Conservation (phyloP, 1,284 basidiomycete species). For the Heterobasidion parviporum region DNA sequence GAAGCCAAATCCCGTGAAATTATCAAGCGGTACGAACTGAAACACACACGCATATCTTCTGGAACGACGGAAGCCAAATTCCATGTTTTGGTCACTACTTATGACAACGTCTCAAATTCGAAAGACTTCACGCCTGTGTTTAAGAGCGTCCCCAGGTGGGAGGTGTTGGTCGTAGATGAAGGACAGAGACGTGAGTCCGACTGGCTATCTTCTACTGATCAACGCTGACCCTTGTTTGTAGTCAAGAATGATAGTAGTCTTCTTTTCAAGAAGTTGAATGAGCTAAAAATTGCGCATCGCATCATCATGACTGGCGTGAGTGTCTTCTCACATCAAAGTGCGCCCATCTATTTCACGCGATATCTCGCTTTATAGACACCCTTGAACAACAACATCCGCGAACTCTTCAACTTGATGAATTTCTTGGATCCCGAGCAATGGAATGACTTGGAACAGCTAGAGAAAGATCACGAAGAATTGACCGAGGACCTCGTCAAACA, state of each 20-base stretch:
- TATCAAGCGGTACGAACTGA: slow-evolving; percentile 78
- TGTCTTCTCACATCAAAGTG: not conserved
- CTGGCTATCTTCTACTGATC: not conserved
- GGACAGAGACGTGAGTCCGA: slow-evolving; percentile 74
- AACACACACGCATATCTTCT: slow-evolving; percentile 35
- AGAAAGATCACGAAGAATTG: slow-evolving; percentile 59
- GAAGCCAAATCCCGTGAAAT: slow-evolving; percentile 74
- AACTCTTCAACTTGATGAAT: slow-evolving; percentile 92
- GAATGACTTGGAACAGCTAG: slow-evolving; percentile 64
- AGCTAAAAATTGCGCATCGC: slow-evolving; percentile 73
- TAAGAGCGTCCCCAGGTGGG: slow-evolving; percentile 82
- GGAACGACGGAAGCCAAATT: slow-evolving; percentile 55
- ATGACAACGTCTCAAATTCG: slow-evolving; percentile 65
- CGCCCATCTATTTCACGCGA: no score
- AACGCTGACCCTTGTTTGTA: slow-evolving; percentile 19
- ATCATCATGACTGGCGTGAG: slow-evolving; percentile 87
- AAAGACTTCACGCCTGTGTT: slow-evolving; percentile 72
- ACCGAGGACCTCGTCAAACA: slow-evolving; percentile 73
- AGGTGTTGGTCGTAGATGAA: slow-evolving; percentile 87
- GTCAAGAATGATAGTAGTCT: slow-evolving; percentile 79
- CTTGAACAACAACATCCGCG: slow-evolving; percentile 93
- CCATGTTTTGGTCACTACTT: slow-evolving; percentile 86
- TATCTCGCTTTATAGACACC: slow-evolving; percentile 56
- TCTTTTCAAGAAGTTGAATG: slow-evolving; percentile 78
- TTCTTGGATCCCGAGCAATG: slow-evolving; percentile 79